Percentiles rank a stretch among this genome's conserved stretches.
phyloP scores from a whole-genome alignment of 2,329 filamentous ascomycete species.

The Podosphaera aphanis region DNA sequence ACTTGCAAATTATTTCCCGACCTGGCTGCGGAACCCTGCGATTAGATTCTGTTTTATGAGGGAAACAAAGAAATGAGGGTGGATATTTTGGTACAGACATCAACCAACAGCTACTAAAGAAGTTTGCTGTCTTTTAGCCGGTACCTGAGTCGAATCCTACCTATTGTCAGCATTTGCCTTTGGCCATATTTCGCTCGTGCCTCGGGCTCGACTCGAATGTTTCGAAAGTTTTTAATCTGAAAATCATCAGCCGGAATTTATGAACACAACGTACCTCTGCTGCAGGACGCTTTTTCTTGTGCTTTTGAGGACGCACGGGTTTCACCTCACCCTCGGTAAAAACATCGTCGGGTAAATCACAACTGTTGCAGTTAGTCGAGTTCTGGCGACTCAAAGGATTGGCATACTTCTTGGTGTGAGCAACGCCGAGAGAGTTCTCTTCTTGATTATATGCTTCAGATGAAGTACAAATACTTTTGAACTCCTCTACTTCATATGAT shows the following conservation, averaged over 20 bases:
- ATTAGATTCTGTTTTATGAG: slow-evolving; percentile 14
- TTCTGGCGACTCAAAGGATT: neutral
- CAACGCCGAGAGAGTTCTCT: slow-evolving; percentile 54
- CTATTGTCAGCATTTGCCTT: slow-evolving; percentile 8
- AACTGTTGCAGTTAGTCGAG: slow-evolving; percentile 26
- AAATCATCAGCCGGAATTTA: slow-evolving; percentile 4
- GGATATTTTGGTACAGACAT: slow-evolving; percentile 11
- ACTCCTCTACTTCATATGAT: slow-evolving; percentile 61
- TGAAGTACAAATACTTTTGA: slow-evolving; percentile 56
- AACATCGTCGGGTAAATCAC: slow-evolving; percentile 71
- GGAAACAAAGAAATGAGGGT: slow-evolving; percentile 6
- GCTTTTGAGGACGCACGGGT: slow-evolving; percentile 22
- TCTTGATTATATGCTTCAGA: slow-evolving; percentile 55
- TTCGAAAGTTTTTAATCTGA: slow-evolving; percentile 1
- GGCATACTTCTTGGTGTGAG: slow-evolving; percentile 51
- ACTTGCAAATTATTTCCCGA: neutral
- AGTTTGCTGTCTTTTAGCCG: slow-evolving; percentile 16
- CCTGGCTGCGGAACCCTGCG: slow-evolving; percentile 6
- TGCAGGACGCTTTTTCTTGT: slow-evolving; percentile 14
- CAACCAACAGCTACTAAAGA: slow-evolving; percentile 13
- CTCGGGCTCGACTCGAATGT: slow-evolving; percentile 2
- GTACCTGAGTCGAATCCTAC: slow-evolving; percentile 10
- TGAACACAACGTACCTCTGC: slow-evolving; percentile 13
- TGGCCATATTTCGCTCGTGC: neutral
- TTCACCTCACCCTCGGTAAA: slow-evolving; percentile 60